Conservation (phyloP, 2,329 filamentous ascomycete species). For the Microdochium nivale region DNA sequence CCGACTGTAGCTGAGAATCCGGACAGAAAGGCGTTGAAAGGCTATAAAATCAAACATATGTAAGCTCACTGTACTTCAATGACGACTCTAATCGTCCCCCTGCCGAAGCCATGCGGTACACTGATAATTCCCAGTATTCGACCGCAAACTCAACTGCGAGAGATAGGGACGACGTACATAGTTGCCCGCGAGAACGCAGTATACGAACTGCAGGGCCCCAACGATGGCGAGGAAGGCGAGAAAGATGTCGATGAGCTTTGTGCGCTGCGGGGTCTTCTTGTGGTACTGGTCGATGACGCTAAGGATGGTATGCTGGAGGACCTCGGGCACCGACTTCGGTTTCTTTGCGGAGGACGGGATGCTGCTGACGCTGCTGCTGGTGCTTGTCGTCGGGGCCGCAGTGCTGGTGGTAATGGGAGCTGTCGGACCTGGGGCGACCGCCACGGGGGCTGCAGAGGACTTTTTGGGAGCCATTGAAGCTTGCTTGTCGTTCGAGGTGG, state of each 20-base stretch:
- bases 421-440: conserved; percentile 8
- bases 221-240: conserved; percentile 80
- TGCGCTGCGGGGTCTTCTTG: conserved; percentile 76
- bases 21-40: conserved; percentile 96
- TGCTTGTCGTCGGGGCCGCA: conserved; percentile 9
- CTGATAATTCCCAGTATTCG: too few relatives aligned
- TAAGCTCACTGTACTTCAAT: too few relatives aligned
- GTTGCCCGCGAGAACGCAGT: conserved; percentile 86
- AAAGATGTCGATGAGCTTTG: conserved; percentile 86
- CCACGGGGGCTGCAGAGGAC: conserved; percentile 21
- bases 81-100: too few relatives aligned
- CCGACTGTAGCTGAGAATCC: conserved; percentile 93
- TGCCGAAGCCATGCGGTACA: too few relatives aligned
- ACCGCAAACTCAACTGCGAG: neutral
- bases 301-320: conserved; percentile 51
- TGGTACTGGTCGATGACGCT: conserved; percentile 74
- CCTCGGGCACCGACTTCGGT: conserved; percentile 12
- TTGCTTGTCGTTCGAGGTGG: neutral
- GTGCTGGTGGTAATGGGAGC: conserved; percentile 8
- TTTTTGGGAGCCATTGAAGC: conserved; percentile 40
- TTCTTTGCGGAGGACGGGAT: conserved; percentile 4
- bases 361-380: conserved; percentile 18
- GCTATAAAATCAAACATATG: conserved; percentile 42
- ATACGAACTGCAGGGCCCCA: conserved; percentile 85
- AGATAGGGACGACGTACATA: conserved; percentile 57